Evolutionary conservation across 768 basidiomycete genomes (phyloP).

Genomic region (Trametes gibbosa): DNA sequence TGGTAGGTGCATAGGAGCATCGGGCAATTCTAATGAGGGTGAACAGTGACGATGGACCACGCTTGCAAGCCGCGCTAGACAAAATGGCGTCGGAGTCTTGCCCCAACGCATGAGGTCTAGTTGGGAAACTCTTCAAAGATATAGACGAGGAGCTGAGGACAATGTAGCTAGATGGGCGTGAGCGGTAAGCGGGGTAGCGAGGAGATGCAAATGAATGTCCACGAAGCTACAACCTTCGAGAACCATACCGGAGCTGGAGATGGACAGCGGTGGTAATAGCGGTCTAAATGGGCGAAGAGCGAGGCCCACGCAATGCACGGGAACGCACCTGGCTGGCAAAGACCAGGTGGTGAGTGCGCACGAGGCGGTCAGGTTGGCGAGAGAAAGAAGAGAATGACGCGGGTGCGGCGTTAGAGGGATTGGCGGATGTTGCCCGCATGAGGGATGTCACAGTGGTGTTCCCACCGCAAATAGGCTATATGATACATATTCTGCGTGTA

Average conservation of each 20-base stretch:
- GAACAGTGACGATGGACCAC: no score
- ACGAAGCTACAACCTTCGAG: slow-evolving; percentile 11
- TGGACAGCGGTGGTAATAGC: slow-evolving; percentile 6
- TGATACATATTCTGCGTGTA: background rate
- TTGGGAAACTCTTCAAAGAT: no score
- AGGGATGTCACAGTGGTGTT: background rate
- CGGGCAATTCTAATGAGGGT: background rate
- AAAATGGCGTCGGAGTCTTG: background rate
- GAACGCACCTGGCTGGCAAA: background rate
- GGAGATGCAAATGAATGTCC: background rate
- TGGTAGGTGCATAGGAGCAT: background rate
- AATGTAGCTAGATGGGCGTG: background rate
- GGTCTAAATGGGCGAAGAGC: background rate
- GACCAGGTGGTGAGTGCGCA: background rate
- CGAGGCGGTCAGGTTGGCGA: slow-evolving; percentile 10
- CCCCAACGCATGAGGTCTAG: background rate
- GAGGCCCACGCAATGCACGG: slow-evolving; percentile 4
- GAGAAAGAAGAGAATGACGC: slow-evolving; percentile 9
- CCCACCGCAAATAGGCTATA: background rate
- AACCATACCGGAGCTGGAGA: background rate
- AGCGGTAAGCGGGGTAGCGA: background rate
- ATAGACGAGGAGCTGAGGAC: background rate
- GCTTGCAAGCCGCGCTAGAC: background rate
- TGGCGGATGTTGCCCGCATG: background rate
- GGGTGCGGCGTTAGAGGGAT: slow-evolving; percentile 12